These are phyloP conservation scores for Blastobotrys buckinghamii DNA, from an alignment of 1,139 yeast genomes.

Conservation along the genomic window DNA sequence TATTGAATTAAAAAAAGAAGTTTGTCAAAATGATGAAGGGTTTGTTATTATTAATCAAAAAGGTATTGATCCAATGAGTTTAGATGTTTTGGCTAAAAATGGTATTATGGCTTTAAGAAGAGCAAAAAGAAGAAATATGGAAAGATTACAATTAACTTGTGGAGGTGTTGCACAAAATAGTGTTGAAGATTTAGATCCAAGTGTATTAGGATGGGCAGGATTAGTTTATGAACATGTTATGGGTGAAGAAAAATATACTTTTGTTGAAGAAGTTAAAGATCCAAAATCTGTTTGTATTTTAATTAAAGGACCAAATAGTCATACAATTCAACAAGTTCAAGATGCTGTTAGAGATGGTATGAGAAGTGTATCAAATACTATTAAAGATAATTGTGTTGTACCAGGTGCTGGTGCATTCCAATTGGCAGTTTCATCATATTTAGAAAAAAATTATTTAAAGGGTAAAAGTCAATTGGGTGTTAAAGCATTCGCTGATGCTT, in stretches of 20 bases:
- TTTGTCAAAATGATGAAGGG: slow-evolving; percentile 70
- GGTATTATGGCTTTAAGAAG: slow-evolving; percentile 92
- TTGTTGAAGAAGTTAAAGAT: slow-evolving; percentile 84
- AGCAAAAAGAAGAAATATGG: slow-evolving; percentile 99
- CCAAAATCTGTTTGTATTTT: slow-evolving; percentile 90
- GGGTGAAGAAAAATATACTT: slow-evolving; percentile 97
- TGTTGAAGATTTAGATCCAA: slow-evolving; percentile 86
- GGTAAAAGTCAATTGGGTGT: slow-evolving; percentile 90
- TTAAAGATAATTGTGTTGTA: slow-evolving; percentile 76
- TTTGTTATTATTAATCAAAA: slow-evolving; percentile 97
- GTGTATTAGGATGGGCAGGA: slow-evolving; percentile 86
- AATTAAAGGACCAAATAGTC: slow-evolving; percentile 89
- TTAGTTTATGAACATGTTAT: slow-evolving; percentile 85
- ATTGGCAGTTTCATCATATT: slow-evolving; percentile 70
- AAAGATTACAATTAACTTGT: slow-evolving; percentile 89
- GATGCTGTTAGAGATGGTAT: slow-evolving; percentile 97
- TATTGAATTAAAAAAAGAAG: slow-evolving; percentile 86
- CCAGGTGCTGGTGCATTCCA: slow-evolving; percentile 99
- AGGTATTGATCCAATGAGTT: slow-evolving; percentile 98
- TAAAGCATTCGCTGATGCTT: slow-evolving; percentile 88
- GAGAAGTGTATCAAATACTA: slow-evolving; percentile 87
- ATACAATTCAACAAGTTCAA: slow-evolving; percentile 83
- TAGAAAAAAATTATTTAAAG: slow-evolving; percentile 49
- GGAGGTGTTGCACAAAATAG: slow-evolving; percentile 99
- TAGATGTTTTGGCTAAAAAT: slow-evolving; percentile 89